Base-by-base conservation (phyloP, 495 filamentous ascomycete genomes). In the Cetradonia linearis region DNA sequence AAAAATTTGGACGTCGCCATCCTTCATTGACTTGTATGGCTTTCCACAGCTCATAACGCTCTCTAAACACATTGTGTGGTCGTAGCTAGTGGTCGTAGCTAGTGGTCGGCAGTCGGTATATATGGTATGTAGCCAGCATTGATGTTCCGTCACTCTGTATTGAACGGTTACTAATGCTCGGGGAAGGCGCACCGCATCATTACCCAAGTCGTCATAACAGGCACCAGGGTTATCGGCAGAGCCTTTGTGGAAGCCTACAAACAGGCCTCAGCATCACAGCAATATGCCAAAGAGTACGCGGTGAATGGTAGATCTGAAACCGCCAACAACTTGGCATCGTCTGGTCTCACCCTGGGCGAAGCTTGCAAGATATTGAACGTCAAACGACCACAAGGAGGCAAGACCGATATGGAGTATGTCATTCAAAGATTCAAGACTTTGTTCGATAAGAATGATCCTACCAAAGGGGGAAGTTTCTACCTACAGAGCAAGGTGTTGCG, bases 311-410 rank as follows among this genome's bases (percentile, higher is more conserved):
- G 76, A 46, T 72, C 76, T 47, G 76, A 73, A 47, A 67, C 65
- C 20, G 66, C 75, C 34, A 81, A 73, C 63, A 76, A 82, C 58
- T 76, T 82, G 61, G 71, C 80, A 40, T 80, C 84, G 38, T 77
- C 81, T 42, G 87, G 88, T 63, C 82, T 96, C 67, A 94, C 89
- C 9, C 82, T 98, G 56, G 91, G 95, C 64, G 93, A 98, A 74
- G 94, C 93, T 11, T 96, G 91, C 82, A 91, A 90, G 74, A 97
- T 98, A 70, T 82, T 98, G 58, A 95, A 97, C 72, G 90, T 97
- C 64, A 89, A 91, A 73, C 89, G 91, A 49, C 88, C 91, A 3
- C 81, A 86, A 66, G 82, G 77, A 58, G 89, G 85, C n/a, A 77
- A 88, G 67, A 76, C 85, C 23, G 82, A 89, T 70, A 75, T 88